Percentiles rank a stretch among this genome's conserved stretches.
phyloP scores from a whole-genome alignment of 345 rosid genomes.

The Heritiera littoralis region DNA sequence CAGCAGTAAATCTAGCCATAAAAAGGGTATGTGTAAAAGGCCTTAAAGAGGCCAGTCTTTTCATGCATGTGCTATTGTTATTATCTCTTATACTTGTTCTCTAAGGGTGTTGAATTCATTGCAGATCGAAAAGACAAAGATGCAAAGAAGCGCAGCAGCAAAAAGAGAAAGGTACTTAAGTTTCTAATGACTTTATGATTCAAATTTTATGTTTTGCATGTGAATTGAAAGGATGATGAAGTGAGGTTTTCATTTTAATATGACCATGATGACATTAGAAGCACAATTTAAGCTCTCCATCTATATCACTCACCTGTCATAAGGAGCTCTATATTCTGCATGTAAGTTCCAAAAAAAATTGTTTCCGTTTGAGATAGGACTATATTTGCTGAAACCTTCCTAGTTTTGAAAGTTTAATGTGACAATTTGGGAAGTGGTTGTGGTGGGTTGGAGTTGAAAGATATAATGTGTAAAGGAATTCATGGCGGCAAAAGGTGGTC shows the following conservation, averaged over 20 bases:
- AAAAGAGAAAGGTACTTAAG: conserved; percentile 73
- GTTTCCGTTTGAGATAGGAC: background rate
- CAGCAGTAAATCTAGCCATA: conserved; percentile 52
- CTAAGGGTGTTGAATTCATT: conserved; percentile 29
- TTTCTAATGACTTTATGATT: conserved; percentile 12
- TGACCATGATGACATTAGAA: background rate
- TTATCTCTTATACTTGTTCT: background rate
- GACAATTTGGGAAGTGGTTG: background rate
- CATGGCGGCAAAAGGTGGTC: background rate
- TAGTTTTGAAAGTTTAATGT: background rate
- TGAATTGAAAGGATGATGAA: background rate
- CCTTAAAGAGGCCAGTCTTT: conserved; percentile 18
- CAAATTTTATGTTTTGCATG: background rate
- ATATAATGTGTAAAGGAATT: background rate
- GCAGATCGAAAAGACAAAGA: conserved; percentile 87
- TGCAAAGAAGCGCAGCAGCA: conserved; percentile 72
- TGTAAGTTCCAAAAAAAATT: background rate
- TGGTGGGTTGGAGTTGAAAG: background rate
- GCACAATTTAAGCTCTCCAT: background rate
- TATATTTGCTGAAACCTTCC: background rate
- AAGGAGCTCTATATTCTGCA: background rate
- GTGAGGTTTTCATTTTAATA: background rate
- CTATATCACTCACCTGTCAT: background rate
- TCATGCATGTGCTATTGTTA: background rate
- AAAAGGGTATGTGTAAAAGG: conserved; percentile 49